Conservation (phyloP, 257 asterid species). For the Lavandula angustifolia region DNA sequence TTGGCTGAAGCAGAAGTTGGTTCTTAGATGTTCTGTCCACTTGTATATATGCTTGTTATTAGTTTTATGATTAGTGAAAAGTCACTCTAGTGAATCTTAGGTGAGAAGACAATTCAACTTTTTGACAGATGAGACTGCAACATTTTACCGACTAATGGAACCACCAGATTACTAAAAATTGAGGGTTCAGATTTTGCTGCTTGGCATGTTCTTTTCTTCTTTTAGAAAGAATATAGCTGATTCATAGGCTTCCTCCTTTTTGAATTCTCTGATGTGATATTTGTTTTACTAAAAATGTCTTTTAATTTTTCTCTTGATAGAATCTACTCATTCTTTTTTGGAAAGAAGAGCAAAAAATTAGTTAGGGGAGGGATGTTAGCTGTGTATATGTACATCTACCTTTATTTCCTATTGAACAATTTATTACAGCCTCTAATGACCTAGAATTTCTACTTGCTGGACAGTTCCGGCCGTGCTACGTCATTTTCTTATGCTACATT, state of each 20-base stretch:
- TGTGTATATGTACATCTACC: background rate
- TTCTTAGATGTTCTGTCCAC: slow-evolving; percentile 2
- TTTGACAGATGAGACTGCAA: background rate
- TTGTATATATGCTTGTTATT: background rate
- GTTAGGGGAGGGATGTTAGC: slow-evolving; percentile 2
- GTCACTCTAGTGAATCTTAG: slow-evolving; percentile 3
- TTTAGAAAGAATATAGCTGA: background rate
- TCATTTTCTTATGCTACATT: background rate
- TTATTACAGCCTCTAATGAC: slow-evolving; percentile 10
- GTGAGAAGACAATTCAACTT: background rate
- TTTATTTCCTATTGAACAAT: background rate
- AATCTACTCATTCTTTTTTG: background rate
- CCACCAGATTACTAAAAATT: background rate
- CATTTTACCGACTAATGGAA: slow-evolving; percentile 5
- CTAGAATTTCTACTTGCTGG: slow-evolving; percentile 16
- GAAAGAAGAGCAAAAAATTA: background rate
- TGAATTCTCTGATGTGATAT: background rate
- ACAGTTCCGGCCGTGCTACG: slow-evolving; percentile 1
- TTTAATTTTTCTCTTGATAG: background rate
- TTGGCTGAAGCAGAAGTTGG: background rate
- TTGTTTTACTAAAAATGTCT: background rate
- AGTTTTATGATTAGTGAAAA: background rate
- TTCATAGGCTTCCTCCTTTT: background rate
- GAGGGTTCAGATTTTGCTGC: background rate
- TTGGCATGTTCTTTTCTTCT: slow-evolving; percentile 7